phyloP scores from a whole-genome alignment of 2,329 filamentous ascomycete genomes.

The Berkeleyomyces rouxiae region DNA sequence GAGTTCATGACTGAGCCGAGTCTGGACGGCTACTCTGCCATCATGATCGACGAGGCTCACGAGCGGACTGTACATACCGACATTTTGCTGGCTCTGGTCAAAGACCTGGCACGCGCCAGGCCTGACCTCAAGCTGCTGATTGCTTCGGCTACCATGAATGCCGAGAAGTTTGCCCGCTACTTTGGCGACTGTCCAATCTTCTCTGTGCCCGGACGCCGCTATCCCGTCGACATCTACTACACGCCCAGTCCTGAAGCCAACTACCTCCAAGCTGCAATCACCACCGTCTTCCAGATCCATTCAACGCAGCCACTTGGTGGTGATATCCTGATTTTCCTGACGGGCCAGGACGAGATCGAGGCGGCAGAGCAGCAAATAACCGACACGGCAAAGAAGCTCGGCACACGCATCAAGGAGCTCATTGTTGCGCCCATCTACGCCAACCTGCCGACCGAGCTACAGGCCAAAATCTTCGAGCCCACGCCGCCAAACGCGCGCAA shows the following conservation, averaged over 20 bases:
- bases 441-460: conserved; percentile 77
- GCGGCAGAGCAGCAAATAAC: conserved; percentile 67
- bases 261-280: conserved; percentile 79
- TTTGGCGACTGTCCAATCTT: conserved; percentile 90
- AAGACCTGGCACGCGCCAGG: conserved; percentile 68
- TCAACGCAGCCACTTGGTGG: conserved; percentile 59
- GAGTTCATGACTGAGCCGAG: conserved; percentile 84
- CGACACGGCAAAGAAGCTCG: conserved; percentile 75
- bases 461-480: conserved; percentile 87
- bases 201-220: conserved; percentile 78
- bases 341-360: conserved; percentile 92
- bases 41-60: conserved; percentile 98
- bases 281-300: conserved; percentile 90
- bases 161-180: conserved; percentile 77
- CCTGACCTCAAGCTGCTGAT: conserved; percentile 83
- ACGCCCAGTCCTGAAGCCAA: conserved; percentile 84
- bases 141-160: conserved; percentile 87
- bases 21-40: conserved; percentile 60
- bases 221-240: conserved; percentile 83
- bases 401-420: conserved; percentile 67
- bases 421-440: conserved; percentile 90
- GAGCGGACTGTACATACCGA: conserved; percentile 85
- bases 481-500: conserved; percentile 75
- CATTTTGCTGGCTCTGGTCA: conserved; percentile 72
- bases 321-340: conserved; percentile 88